Conservation (phyloP, 495 filamentous ascomycete species). For the Penicillium salamii region DNA sequence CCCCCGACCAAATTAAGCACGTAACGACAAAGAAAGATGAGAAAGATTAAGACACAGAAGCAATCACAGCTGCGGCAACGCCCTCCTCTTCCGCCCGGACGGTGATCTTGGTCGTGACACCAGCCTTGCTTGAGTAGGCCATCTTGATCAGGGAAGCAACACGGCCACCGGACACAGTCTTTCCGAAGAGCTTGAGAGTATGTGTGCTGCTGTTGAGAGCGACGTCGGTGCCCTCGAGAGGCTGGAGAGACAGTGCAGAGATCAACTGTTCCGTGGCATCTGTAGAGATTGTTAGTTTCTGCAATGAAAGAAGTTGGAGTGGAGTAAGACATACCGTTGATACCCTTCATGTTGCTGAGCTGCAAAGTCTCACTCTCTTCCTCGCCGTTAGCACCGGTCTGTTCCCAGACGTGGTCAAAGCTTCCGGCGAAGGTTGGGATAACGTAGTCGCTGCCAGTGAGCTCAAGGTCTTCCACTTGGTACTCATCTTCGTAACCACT, state of each 20-base stretch:
- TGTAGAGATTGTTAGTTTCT: slow-evolving; percentile 44
- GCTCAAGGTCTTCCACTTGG: slow-evolving; percentile 90
- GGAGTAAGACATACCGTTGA: slow-evolving; percentile 66
- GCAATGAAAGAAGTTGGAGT: background rate
- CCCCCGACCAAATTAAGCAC: slow-evolving; percentile 1
- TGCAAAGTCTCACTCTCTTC: slow-evolving; percentile 91
- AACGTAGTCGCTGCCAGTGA: slow-evolving; percentile 89
- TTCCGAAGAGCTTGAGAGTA: slow-evolving; percentile 92
- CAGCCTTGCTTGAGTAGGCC: slow-evolving; percentile 88
- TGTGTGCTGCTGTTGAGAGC: slow-evolving; percentile 85
- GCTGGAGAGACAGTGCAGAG: slow-evolving; percentile 83
- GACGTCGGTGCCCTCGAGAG: slow-evolving; percentile 90
- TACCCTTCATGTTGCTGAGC: slow-evolving; percentile 84
- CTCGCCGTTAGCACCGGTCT: slow-evolving; percentile 82
- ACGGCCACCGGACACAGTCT: slow-evolving; percentile 86
- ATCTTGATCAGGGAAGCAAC: slow-evolving; percentile 87
- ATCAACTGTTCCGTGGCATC: slow-evolving; percentile 92
- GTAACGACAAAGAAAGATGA: slow-evolving; percentile 16
- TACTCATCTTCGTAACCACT: slow-evolving; percentile 96
- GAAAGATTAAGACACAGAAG: slow-evolving; percentile 68
- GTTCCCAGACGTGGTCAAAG: slow-evolving; percentile 97
- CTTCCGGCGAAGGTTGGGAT: slow-evolving; percentile 89
- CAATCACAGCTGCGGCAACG: slow-evolving; percentile 79
- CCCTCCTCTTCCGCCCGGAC: slow-evolving; percentile 90
- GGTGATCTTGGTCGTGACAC: slow-evolving; percentile 91